Percentiles rank a stretch among this genome's conserved stretches.
Evolutionary conservation across 2,329 filamentous ascomycete species (phyloP).

Genomic region (Fusarium sp.): DNA sequence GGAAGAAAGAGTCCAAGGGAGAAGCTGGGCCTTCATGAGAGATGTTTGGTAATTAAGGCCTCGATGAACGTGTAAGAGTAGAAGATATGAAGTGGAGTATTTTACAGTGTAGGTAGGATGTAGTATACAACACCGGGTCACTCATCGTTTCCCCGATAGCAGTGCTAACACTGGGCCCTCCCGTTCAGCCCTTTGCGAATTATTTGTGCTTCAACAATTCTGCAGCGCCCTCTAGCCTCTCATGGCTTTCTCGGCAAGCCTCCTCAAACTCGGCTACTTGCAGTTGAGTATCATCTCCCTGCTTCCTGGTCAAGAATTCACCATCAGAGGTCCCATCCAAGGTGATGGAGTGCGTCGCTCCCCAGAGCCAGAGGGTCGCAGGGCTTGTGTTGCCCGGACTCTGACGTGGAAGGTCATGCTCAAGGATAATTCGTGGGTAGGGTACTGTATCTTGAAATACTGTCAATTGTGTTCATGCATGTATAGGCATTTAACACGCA

Average conservation of each 20-base stretch:
- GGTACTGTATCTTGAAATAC: neutral
- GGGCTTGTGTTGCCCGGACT: constrained; percentile 13
- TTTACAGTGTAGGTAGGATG: neutral
- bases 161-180: neutral
- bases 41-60: neutral
- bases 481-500: neutral
- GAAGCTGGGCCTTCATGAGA: neutral
- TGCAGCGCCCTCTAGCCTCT: constrained; percentile 16
- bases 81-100: neutral
- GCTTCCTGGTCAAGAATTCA: constrained; percentile 4
- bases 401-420: constrained; percentile 25
- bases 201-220: constrained; percentile 19
- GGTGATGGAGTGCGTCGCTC: constrained; percentile 33
- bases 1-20: neutral
- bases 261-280: constrained; percentile 18
- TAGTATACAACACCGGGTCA: neutral
- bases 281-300: neutral
- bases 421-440: constrained; percentile 27
- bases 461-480: neutral
- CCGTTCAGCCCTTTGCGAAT: neutral
- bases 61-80: neutral
- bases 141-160: neutral
- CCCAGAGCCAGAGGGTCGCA: constrained; percentile 37
- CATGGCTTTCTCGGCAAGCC: constrained; percentile 16
- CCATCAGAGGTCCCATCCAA: constrained; percentile 33